Conservation (phyloP, 108 stramenopile genomes). For the Discostella stelligeroides region DNA sequence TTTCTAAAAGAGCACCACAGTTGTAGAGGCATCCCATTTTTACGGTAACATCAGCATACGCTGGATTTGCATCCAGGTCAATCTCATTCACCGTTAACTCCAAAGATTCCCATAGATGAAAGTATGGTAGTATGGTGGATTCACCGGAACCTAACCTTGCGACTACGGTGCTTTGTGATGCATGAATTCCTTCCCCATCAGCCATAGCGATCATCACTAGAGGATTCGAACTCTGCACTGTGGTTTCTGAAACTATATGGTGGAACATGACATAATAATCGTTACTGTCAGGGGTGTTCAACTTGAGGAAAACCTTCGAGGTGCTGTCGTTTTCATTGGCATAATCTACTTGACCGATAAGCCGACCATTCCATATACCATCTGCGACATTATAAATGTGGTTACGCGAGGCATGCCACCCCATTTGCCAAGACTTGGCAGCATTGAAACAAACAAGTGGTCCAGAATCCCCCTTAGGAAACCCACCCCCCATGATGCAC, state of each 20-base stretch:
- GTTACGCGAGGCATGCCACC: slow-evolving; percentile 1
- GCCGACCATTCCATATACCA: slow-evolving; percentile 13
- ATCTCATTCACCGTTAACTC: slow-evolving; percentile 1
- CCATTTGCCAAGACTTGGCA: background rate
- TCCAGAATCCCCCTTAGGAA: background rate
- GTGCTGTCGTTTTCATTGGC: slow-evolving; percentile 15
- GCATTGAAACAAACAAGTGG: background rate
- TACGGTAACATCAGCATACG: slow-evolving; percentile 21
- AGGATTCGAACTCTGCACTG: background rate
- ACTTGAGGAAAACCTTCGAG: slow-evolving; percentile 5
- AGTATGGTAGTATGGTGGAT: background rate
- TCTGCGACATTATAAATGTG: background rate
- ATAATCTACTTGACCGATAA: slow-evolving; percentile 21
- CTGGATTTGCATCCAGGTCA: background rate
- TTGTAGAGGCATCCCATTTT: slow-evolving; percentile 4
- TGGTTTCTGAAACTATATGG: background rate
- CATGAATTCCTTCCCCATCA: background rate
- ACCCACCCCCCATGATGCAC: background rate
- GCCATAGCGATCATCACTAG: slow-evolving; percentile 12
- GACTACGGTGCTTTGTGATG: background rate
- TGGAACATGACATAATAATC: slow-evolving; percentile 23
- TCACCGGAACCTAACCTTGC: slow-evolving; percentile 14
- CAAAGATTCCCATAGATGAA: background rate
- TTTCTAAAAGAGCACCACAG: background rate
- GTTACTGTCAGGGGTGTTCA: background rate